These are phyloP conservation scores for Gossypium turneri DNA, from an alignment of 345 rosid species.

Conservation along the genomic window DNA sequence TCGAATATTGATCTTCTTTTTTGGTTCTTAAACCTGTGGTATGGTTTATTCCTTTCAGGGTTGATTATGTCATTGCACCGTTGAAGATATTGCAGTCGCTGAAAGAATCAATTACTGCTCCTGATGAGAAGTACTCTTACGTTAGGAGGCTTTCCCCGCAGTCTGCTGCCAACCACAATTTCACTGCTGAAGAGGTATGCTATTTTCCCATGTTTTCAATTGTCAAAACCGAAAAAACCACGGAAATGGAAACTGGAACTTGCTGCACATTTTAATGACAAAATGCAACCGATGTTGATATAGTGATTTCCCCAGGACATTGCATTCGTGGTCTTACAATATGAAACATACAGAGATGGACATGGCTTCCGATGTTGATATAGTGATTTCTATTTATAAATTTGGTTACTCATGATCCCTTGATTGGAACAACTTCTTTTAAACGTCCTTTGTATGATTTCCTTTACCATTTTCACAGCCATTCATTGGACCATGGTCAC, in stretches of 20 bases:
- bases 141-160: constrained; percentile 62
- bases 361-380: background rate
- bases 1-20: background rate
- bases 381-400: background rate
- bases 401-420: background rate
- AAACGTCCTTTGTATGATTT: background rate
- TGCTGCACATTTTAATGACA: background rate
- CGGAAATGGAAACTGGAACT: background rate
- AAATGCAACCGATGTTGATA: background rate
- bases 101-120: constrained; percentile 59
- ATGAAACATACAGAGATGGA: too few relatives aligned
- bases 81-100: constrained; percentile 83
- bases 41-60: constrained; percentile 41
- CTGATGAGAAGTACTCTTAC: constrained; percentile 82
- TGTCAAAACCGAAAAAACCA: background rate
- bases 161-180: constrained; percentile 61
- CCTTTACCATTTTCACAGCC: background rate
- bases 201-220: constrained; percentile 2
- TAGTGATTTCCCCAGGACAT: background rate
- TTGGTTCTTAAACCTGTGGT: background rate
- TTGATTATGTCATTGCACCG: constrained; percentile 89
- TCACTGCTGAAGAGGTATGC: constrained; percentile 74
- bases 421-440: background rate
- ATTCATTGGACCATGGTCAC: background rate
- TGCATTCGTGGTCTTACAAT: too few relatives aligned